Evolutionary conservation across 495 filamentous ascomycete genomes (phyloP), one percentile per base, ranked within the genome.

Genomic region (Xylaria bambusicola): DNA sequence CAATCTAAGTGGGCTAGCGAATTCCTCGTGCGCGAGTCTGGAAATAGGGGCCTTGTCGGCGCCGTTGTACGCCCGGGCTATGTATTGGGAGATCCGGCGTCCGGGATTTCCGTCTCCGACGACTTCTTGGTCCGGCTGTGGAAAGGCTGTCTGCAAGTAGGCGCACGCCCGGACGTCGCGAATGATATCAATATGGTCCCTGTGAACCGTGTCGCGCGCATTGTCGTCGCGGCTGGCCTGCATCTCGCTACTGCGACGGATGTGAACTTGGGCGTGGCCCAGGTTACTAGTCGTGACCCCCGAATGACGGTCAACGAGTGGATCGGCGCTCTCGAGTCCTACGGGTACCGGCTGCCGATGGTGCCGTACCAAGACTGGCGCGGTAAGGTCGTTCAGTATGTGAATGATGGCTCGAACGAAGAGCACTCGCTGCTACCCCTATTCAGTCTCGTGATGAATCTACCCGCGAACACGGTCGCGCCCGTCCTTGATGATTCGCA

Each of bases 101-200:
- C 84, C 13, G 92, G 92, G 17, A 84, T 87, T 20, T 87, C 84
- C 61, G 92, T 88, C 72, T 91, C 88, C 8, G 93, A 98, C 67
- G 93, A 98, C 74, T 98, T 98, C 80, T 77, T 98, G 21, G 83
- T 96, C 52, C 88, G 94, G 47, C 83, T 97, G 81, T 69, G 88
- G 35, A 97, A 97, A 74, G 93, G 91, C 45, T 96, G 91, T 61
- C 82, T 95, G 47, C 94, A 98, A 70, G 76, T 97, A 0, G 73
- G 72, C 0, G 75, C 80, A 24, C 83, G 88, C 1, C 94, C 94
- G 0, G 79, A 83, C 58, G 92, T 98, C 62, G 68, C 77, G 73
- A 98, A 97, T 74, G 93, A 90, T 0, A 85, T 97, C 67, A 98
- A 98, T 75, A 84, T 86, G 69, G 91, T 96, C 3, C 94, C 94